A percentile compares a stretch with the other conserved stretches of the same genome.
Conservation (phyloP, 148 eudicot genomes). For the Fagopyrum homotropicum region DNA sequence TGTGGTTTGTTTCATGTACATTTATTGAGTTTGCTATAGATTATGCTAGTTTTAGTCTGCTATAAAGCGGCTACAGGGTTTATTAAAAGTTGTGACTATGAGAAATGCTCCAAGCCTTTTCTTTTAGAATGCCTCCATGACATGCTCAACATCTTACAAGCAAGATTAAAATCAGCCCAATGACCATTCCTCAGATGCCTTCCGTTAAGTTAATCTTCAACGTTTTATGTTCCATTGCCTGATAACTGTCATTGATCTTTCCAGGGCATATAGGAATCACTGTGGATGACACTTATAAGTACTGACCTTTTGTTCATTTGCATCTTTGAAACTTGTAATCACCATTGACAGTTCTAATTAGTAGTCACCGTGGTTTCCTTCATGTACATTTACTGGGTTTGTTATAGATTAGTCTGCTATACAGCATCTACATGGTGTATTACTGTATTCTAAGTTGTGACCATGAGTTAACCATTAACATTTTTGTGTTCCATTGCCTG, state of each 20-base stretch:
- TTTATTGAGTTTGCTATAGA: background rate
- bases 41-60: background rate
- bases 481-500: conserved; percentile 3
- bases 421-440: background rate
- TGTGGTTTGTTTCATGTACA: background rate
- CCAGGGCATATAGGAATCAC: conserved; percentile 94
- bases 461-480: background rate
- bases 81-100: background rate
- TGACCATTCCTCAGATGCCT: background rate
- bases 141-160: too few species aligned
- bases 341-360: background rate
- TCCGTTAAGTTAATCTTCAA: background rate
- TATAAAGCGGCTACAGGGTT: background rate
- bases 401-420: background rate
- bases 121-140: too few species aligned
- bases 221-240: conserved; percentile 2
- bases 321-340: conserved; percentile 8
- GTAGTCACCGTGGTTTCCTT: background rate
- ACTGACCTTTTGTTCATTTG: background rate
- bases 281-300: conserved; percentile 79
- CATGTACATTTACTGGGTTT: background rate
- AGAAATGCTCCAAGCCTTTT: background rate
- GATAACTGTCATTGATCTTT: background rate
- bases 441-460: background rate
- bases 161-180: too few species aligned